These are phyloP conservation scores for Tuber melanosporum DNA, from an alignment of 495 filamentous ascomycete species.

Conservation along the genomic window DNA sequence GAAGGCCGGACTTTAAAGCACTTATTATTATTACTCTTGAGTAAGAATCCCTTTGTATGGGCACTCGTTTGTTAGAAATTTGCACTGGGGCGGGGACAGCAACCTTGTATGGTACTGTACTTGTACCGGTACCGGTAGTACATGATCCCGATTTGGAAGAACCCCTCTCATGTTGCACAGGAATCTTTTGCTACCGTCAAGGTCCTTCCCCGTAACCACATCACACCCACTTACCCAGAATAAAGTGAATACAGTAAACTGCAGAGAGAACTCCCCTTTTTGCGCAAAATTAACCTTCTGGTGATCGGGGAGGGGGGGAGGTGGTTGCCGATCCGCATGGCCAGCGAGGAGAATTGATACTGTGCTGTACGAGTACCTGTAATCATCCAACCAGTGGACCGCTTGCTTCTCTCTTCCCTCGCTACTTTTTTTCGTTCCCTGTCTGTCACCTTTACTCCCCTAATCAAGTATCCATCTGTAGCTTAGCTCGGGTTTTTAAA, in stretches of 20 bases:
- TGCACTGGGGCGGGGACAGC: not conserved
- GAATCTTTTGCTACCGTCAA: not conserved
- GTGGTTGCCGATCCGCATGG: not conserved
- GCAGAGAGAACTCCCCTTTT: not conserved
- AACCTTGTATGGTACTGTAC: not conserved
- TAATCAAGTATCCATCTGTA: not conserved
- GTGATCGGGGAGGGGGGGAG: not conserved
- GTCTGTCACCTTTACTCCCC: not conserved
- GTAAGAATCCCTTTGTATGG: not conserved
- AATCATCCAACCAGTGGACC: not conserved
- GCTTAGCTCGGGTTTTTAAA: not conserved
- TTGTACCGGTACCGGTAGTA: not conserved
- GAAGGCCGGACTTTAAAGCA: slow-evolving; percentile 7
- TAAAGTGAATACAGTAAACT: no score
- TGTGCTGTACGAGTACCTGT: no score
- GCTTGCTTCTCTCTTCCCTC: not conserved
- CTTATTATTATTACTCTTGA: not conserved
- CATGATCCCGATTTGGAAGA: not conserved
- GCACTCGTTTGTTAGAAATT: not conserved
- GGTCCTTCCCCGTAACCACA: not conserved
- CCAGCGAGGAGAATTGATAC: not conserved
- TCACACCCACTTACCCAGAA: not conserved
- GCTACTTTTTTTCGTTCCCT: not conserved
- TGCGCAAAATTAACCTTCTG: not conserved
- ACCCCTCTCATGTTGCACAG: not conserved